Percentiles rank a stretch among this genome's conserved stretches.
phyloP scores from a whole-genome alignment of 495 filamentous ascomycete species.

The Wilcoxina mikolae region DNA sequence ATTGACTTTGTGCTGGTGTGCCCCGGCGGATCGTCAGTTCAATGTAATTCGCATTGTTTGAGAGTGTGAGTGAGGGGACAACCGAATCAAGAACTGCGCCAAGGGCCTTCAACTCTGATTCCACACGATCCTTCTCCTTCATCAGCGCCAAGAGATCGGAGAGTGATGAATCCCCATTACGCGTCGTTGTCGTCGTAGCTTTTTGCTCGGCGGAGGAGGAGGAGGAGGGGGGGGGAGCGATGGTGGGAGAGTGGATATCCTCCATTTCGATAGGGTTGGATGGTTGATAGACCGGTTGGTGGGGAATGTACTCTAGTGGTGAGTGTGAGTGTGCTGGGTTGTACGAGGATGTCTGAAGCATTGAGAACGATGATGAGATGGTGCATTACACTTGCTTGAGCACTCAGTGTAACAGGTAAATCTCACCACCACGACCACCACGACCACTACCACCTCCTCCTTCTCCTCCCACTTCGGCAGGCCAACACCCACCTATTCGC shows the following conservation, averaged over 20 bases:
- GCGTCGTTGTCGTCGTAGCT: not conserved
- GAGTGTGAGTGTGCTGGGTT: not conserved
- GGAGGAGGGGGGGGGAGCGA: not conserved
- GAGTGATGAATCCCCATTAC: too few relatives aligned
- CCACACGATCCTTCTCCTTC: slow-evolving; percentile 61
- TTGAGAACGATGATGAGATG: too few relatives aligned
- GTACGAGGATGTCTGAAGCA: too few relatives aligned
- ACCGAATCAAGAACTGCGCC: slow-evolving; percentile 80
- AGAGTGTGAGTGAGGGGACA: slow-evolving; percentile 24
- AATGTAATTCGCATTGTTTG: not conserved
- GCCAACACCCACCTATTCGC: too few relatives aligned
- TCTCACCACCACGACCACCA: too few relatives aligned
- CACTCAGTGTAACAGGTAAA: too few relatives aligned
- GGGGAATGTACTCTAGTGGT: not conserved
- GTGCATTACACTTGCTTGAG: too few relatives aligned
- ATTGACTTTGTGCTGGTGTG: slow-evolving; percentile 63
- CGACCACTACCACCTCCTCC: too few relatives aligned
- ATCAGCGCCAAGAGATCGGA: slow-evolving; percentile 44
- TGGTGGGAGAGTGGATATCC: slow-evolving; percentile 26
- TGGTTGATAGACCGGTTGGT: not conserved
- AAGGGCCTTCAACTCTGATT: slow-evolving; percentile 70
- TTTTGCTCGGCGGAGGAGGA: not conserved
- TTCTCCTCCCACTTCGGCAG: too few relatives aligned
- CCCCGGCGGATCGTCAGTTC: not conserved
- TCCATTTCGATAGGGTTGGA: not conserved